A percentile compares a stretch with the other conserved stretches of the same genome.
phyloP scores from a whole-genome alignment of 352 stramenopile species.

The Globisporangium middletonii region DNA sequence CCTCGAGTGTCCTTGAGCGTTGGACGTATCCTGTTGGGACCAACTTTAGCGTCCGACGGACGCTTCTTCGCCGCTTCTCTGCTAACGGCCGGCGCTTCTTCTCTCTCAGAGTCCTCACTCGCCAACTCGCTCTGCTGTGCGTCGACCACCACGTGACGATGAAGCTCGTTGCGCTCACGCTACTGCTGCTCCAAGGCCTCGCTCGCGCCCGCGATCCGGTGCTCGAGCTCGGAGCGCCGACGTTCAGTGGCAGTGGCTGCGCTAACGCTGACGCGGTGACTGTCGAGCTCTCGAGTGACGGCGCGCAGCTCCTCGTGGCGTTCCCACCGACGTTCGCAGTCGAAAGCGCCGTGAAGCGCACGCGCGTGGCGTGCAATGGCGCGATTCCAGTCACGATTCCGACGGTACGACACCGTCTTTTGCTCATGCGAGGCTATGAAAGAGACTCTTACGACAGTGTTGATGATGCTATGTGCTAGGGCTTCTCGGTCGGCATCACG shows the following conservation, averaged over 20 bases:
- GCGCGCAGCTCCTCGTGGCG: slow-evolving; percentile 1
- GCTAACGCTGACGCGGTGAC: background rate
- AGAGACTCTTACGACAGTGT: background rate
- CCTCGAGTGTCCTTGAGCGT: no score
- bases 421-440: background rate
- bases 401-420: background rate
- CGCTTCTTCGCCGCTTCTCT: no score
- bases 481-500: slow-evolving; percentile 19
- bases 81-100: background rate
- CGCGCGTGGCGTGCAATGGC: slow-evolving; percentile 10
- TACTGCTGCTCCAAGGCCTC: background rate
- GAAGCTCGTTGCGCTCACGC: background rate
- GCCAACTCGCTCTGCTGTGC: no score
- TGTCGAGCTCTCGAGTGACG: slow-evolving; percentile 4
- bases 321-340: slow-evolving; percentile 8
- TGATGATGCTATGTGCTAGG: background rate
- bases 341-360: background rate
- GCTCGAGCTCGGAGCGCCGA: background rate
- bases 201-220: no score
- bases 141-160: background rate
- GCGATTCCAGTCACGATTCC: background rate
- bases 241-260: slow-evolving; percentile 11
- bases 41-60: no score
- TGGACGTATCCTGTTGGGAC: no score
- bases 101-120: no score